A percentile compares a stretch with the other conserved stretches of the same genome.
These are phyloP conservation scores for Starmerella tilneyi DNA, from an alignment of 805 yeast species.

Conservation along the genomic window DNA sequence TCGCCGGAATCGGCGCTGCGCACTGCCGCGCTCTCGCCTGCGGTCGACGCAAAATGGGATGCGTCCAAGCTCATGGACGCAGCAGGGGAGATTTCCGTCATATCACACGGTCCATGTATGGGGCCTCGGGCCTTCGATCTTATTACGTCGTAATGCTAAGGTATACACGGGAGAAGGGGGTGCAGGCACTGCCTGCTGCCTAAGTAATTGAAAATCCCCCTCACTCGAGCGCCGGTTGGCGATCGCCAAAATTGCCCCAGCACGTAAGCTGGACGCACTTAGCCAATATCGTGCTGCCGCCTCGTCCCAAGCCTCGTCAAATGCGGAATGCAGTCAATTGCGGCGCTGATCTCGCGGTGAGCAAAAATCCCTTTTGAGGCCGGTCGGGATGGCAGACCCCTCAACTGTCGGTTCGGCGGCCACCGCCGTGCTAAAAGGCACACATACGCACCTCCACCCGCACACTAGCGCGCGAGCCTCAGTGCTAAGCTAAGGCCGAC, in stretches of 20 bases:
- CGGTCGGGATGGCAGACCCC: too few species aligned
- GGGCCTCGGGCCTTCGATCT: too few species aligned
- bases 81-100: conserved; percentile 1
- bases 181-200: conserved; percentile 6
- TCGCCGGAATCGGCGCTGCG: not conserved
- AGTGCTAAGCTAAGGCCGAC: too few species aligned
- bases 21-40: not conserved
- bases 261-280: conserved; percentile 6
- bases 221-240: conserved; percentile 1
- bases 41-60: not conserved
- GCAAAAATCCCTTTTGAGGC: too few species aligned
- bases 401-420: too few species aligned
- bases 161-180: not conserved
- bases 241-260: conserved; percentile 1
- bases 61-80: conserved; percentile 5
- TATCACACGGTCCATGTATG: not conserved
- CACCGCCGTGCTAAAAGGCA: too few species aligned
- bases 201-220: conserved; percentile 8
- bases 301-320: too few species aligned
- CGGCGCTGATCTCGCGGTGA: too few species aligned
- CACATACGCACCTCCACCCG: too few species aligned
- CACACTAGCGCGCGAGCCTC: too few species aligned
- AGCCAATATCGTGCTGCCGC: conserved; percentile 7
- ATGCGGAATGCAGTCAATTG: too few species aligned
- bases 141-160: too few species aligned